These are phyloP conservation scores for Perilla frutescens DNA, from an alignment of 257 asterid genomes.

Conservation along the genomic window DNA sequence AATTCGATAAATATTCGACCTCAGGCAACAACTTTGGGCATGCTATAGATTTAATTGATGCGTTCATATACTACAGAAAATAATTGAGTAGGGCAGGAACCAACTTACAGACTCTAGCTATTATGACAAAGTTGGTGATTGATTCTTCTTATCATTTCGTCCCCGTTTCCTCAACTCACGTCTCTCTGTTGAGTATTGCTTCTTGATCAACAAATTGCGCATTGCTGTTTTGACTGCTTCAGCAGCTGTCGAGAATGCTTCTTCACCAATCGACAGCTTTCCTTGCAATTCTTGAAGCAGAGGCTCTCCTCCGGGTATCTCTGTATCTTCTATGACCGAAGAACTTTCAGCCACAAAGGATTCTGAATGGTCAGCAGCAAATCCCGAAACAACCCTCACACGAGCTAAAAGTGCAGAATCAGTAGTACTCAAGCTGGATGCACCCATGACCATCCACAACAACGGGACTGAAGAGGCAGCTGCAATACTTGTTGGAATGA, in stretches of 20 bases:
- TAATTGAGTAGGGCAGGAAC: background rate
- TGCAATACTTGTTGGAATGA: slow-evolving; percentile 79
- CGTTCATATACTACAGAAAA: background rate
- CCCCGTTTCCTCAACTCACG: slow-evolving; percentile 79
- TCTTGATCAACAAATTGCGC: slow-evolving; percentile 86
- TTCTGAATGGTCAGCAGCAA: slow-evolving; percentile 42
- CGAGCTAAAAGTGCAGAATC: slow-evolving; percentile 58
- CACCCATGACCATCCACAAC: slow-evolving; percentile 96
- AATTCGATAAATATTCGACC: no score
- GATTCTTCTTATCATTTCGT: slow-evolving; percentile 68
- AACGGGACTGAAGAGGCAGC: slow-evolving; percentile 50
- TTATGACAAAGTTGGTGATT: slow-evolving; percentile 23
- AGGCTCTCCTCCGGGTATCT: slow-evolving; percentile 64
- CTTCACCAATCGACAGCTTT: slow-evolving; percentile 55
- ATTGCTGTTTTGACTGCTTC: slow-evolving; percentile 81
- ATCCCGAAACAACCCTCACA: slow-evolving; percentile 63
- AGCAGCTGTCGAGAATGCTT: slow-evolving; percentile 67
- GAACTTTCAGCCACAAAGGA: slow-evolving; percentile 31
- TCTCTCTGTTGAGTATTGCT: slow-evolving; percentile 73
- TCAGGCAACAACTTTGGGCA: background rate
- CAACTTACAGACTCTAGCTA: slow-evolving; percentile 5
- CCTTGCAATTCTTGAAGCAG: slow-evolving; percentile 75
- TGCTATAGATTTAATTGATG: background rate
- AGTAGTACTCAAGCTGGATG: slow-evolving; percentile 47
- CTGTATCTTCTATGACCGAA: slow-evolving; percentile 57